Conservation (phyloP, 345 rosid species). For the Excoecaria agallocha region DNA sequence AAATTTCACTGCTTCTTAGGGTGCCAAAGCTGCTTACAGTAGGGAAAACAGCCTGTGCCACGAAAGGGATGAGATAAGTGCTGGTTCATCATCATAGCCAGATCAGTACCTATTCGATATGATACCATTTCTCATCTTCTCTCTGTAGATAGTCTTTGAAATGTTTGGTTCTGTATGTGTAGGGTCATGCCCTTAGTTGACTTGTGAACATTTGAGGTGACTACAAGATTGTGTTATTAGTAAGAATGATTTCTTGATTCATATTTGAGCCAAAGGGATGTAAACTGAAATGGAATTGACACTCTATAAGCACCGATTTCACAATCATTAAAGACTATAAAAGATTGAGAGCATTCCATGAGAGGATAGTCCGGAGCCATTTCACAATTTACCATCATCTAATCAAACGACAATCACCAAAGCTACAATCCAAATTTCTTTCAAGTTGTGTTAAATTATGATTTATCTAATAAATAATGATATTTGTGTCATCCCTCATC, state of each 20-base stretch:
- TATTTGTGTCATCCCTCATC: no score
- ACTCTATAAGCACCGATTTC: no score
- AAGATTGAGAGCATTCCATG: not conserved
- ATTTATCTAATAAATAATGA: no score
- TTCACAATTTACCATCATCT: not conserved
- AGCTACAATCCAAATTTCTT: not conserved
- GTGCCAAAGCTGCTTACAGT: slow-evolving; percentile 64
- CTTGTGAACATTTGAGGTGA: not conserved
- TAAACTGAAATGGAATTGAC: not conserved
- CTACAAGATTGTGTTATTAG: not conserved
- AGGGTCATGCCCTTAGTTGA: slow-evolving; percentile 2
- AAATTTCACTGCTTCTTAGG: slow-evolving; percentile 49
- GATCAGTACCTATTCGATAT: not conserved
- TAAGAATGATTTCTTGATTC: slow-evolving; percentile 7
- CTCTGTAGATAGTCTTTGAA: slow-evolving; percentile 13
- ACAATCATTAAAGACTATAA: not conserved
- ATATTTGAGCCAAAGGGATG: not conserved
- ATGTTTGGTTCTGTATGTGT: slow-evolving; percentile 1
- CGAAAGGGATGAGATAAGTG: slow-evolving; percentile 34
- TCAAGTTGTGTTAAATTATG: no score
- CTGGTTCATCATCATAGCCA: slow-evolving; percentile 35
- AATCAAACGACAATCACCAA: not conserved
- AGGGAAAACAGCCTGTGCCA: slow-evolving; percentile 80
- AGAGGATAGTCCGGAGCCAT: not conserved
- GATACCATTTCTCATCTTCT: slow-evolving; percentile 13